Evolutionary conservation across 345 rosid species (phyloP).

Genomic region (Salix arbutifolia): DNA sequence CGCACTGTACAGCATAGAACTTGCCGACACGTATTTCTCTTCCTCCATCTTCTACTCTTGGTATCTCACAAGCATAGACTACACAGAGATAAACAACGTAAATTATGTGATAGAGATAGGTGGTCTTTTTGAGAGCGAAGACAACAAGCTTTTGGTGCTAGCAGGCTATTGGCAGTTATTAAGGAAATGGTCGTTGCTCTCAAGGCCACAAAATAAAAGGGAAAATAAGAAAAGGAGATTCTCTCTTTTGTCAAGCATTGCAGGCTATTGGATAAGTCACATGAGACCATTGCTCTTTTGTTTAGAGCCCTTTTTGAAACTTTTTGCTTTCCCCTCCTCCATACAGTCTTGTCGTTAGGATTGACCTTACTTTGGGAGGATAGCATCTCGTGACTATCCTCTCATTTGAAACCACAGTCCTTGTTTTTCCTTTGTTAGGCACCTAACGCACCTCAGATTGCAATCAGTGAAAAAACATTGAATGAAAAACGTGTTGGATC

Average conservation of each 20-base stretch:
- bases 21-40: conserved; percentile 8
- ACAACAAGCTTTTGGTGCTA: conserved; percentile 26
- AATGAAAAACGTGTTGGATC: not conserved
- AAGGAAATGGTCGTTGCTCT: conserved; percentile 40
- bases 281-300: not conserved
- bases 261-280: conserved; percentile 29
- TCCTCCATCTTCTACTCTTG: conserved; percentile 15
- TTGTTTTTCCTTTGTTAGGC: not conserved
- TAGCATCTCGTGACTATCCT: not conserved
- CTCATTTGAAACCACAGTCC: not conserved
- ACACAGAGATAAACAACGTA: not conserved
- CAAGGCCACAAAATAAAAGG: conserved; percentile 32
- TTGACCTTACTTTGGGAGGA: not conserved
- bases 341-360: not conserved
- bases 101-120: not conserved
- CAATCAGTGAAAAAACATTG: not conserved
- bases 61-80: not conserved
- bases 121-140: conserved; percentile 20
- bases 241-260: conserved; percentile 31
- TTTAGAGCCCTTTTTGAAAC: not conserved
- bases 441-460: not conserved
- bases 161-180: conserved; percentile 15
- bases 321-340: not conserved
- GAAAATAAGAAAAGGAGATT: conserved; percentile 18
- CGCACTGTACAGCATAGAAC: conserved; percentile 17